Conservation (phyloP, 2,329 filamentous ascomycete genomes). For the Stagonosporopsis vannaccii region DNA sequence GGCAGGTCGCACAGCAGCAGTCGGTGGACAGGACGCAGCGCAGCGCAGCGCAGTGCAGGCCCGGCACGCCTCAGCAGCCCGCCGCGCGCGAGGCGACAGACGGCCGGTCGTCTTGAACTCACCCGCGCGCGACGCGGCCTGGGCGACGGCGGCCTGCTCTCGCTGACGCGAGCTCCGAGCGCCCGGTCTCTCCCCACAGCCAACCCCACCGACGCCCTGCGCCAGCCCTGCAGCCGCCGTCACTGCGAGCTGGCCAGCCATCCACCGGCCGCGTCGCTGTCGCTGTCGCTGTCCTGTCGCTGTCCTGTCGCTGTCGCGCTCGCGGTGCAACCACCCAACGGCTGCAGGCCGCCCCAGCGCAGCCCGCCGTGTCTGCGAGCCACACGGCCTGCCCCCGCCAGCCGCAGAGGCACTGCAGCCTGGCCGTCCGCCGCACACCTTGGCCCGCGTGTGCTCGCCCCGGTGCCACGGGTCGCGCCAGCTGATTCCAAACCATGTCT, state of each 20-base stretch:
- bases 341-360: constrained; percentile 6
- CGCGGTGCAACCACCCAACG: constrained; percentile 5
- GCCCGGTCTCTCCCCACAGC: constrained; percentile 19
- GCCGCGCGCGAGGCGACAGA: constrained; percentile 5
- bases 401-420: background rate
- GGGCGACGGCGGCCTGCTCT: constrained; percentile 11
- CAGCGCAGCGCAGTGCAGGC: constrained; percentile 3
- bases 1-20: too few species aligned
- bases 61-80: constrained; percentile 17
- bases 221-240: constrained; percentile 14
- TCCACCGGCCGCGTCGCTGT: too few species aligned
- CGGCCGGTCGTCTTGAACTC: constrained; percentile 20
- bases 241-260: constrained; percentile 7
- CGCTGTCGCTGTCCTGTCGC: too few species aligned
- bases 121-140: constrained; percentile 17
- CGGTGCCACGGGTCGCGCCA: constrained; percentile 4
- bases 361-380: background rate
- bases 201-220: constrained; percentile 11
- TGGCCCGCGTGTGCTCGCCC: constrained; percentile 6
- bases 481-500: constrained; percentile 12
- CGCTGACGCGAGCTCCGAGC: constrained; percentile 13
- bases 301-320: too few species aligned
- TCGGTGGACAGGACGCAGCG: too few species aligned
- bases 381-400: constrained; percentile 3
- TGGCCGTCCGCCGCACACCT: background rate